Evolutionary conservation across 1,284 basidiomycete species (phyloP).

Genomic region (Apiotrichum porosum): DNA sequence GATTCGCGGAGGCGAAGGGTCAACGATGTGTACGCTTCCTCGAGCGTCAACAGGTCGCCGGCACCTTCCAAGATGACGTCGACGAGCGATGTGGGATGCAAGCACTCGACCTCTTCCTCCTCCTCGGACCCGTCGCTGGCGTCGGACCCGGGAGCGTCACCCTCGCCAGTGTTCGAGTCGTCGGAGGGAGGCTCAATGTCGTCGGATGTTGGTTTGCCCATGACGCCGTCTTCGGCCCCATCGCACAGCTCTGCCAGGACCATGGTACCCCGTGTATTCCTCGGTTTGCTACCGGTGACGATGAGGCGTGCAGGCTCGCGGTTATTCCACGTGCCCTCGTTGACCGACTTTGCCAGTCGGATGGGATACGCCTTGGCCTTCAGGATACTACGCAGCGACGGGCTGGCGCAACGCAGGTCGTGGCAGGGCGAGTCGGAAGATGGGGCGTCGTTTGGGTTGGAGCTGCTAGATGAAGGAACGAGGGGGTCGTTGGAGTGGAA

Average conservation of each 20-base stretch:
- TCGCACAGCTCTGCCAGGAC: constrained; percentile 13
- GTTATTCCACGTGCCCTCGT: constrained; percentile 45
- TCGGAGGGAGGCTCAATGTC: constrained; percentile 30
- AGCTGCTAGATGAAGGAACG: constrained; percentile 13
- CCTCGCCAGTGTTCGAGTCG: constrained; percentile 13
- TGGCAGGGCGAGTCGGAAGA: constrained; percentile 8
- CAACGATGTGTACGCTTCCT: constrained; percentile 42
- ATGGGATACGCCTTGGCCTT: constrained; percentile 31
- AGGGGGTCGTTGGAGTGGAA: constrained; percentile 35
- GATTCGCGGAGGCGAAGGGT: constrained; percentile 23
- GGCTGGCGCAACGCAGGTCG: not conserved
- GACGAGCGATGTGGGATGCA: constrained; percentile 33
- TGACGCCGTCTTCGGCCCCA: constrained; percentile 8
- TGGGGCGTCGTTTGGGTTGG: not conserved
- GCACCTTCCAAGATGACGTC: constrained; percentile 39
- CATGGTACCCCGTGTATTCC: not conserved
- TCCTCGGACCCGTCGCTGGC: constrained; percentile 31
- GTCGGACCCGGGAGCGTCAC: not conserved
- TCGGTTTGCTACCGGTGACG: constrained; percentile 30
- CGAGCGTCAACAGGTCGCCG: constrained; percentile 43
- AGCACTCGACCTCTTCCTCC: constrained; percentile 31
- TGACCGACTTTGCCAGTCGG: constrained; percentile 35
- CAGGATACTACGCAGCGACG: constrained; percentile 27
- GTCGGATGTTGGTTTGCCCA: constrained; percentile 3
- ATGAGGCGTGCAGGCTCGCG: constrained; percentile 39